Conservation (phyloP, 2,329 filamentous ascomycete genomes). For the Orbilia javanica region DNA sequence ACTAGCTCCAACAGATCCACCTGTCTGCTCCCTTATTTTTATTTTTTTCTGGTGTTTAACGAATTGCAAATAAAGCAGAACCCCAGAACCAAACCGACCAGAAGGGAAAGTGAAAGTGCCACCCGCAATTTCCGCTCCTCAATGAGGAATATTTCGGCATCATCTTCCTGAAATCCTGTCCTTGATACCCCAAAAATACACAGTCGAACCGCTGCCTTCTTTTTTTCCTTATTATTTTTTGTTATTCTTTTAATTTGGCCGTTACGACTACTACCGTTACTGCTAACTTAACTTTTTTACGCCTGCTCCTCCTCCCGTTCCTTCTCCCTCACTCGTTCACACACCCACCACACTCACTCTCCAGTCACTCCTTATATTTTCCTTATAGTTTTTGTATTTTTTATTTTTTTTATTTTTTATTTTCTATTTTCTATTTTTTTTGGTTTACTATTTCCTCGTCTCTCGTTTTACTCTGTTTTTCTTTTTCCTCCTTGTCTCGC, state of each 20-base stretch:
- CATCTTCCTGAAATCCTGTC: not conserved
- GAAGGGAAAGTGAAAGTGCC: slow-evolving; percentile 35
- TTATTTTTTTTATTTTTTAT: not conserved
- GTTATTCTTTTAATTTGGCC: not conserved
- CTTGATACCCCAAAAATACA: slow-evolving; percentile 12
- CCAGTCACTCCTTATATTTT: slow-evolving; percentile 7
- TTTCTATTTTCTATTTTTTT: not conserved
- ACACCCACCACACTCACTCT: not conserved
- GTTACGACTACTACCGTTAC: not conserved
- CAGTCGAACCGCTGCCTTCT: not conserved
- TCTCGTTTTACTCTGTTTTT: not conserved
- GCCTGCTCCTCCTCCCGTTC: not conserved
- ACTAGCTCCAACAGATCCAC: too few species aligned
- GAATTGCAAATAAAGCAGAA: slow-evolving; percentile 22
- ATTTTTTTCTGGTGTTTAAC: too few species aligned
- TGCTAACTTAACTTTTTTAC: not conserved
- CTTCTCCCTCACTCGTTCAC: too few species aligned
- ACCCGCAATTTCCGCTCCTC: slow-evolving; percentile 51
- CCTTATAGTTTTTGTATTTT: not conserved
- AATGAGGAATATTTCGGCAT: slow-evolving; percentile 45
- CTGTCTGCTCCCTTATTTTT: not conserved
- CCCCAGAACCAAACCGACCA: slow-evolving; percentile 1
- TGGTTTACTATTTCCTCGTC: not conserved
- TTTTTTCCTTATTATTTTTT: not conserved
- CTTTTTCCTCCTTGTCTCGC: too few species aligned